phyloP scores from a whole-genome alignment of 2,329 filamentous ascomycete genomes.

The Microdochium bolleyi region DNA sequence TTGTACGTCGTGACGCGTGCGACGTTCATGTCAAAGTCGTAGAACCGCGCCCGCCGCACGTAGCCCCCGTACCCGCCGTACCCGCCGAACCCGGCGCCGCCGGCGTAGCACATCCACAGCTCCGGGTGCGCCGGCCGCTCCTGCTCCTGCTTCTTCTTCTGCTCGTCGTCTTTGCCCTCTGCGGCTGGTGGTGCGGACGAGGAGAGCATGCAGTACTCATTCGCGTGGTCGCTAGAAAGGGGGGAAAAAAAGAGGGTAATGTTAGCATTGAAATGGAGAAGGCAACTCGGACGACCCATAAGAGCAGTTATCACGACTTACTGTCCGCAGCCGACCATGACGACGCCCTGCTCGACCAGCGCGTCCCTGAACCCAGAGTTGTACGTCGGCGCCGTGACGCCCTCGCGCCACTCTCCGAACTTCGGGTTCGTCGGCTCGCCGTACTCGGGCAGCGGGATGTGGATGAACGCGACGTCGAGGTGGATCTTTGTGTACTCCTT shows the following conservation, averaged over 20 bases:
- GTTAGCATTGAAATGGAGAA: background rate
- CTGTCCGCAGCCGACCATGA: conserved; percentile 89
- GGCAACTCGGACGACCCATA: too few relatives aligned
- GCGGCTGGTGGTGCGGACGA: background rate
- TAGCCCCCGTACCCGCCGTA: conserved; percentile 89
- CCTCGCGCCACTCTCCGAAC: conserved; percentile 71
- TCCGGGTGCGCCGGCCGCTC: conserved; percentile 28
- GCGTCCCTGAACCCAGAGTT: conserved; percentile 93
- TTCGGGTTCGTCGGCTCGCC: conserved; percentile 47
- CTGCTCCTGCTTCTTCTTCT: conserved; percentile 36
- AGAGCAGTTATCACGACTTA: conserved; percentile 44
- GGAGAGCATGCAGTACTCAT: conserved; percentile 86
- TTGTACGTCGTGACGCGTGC: conserved; percentile 90
- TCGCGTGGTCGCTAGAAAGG: conserved; percentile 70
- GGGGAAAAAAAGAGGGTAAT: too few relatives aligned
- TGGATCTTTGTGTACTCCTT: conserved; percentile 83
- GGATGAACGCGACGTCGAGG: conserved; percentile 94
- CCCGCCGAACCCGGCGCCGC: conserved; percentile 85
- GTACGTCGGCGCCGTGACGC: conserved; percentile 77
- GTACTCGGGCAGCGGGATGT: conserved; percentile 93
- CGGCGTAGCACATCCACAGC: conserved; percentile 98
- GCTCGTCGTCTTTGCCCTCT: conserved; percentile 23
- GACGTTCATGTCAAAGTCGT: conserved; percentile 88
- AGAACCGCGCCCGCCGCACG: conserved; percentile 76
- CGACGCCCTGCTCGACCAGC: conserved; percentile 74